Conservation (phyloP, 2,329 filamentous ascomycete genomes). For the Alternaria rosae region DNA sequence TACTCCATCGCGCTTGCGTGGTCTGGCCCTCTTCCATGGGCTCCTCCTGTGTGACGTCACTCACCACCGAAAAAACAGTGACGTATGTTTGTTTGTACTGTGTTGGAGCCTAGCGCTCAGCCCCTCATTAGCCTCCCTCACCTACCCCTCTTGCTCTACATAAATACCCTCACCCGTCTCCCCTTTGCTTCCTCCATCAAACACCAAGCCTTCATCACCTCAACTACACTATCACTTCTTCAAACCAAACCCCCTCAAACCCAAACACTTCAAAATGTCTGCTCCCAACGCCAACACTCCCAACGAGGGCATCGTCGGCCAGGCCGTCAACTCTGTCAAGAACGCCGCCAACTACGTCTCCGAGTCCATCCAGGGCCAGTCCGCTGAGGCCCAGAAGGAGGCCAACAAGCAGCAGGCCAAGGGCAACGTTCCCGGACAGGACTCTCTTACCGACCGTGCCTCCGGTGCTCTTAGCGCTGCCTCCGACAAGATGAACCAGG, state of each 20-base stretch:
- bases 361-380: constrained; percentile 67
- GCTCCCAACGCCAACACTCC: constrained; percentile 54
- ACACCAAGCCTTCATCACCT: constrained; percentile 15
- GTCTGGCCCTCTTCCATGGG: constrained; percentile 11
- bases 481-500: constrained; percentile 62
- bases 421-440: constrained; percentile 63
- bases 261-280: constrained; percentile 50
- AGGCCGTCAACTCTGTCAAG: constrained; percentile 52
- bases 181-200: constrained; percentile 22
- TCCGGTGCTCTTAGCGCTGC: constrained; percentile 61
- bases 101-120: constrained; percentile 1
- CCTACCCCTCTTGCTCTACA: constrained; percentile 16
- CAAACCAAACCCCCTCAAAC: constrained; percentile 17
- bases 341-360: constrained; percentile 74
- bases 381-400: constrained; percentile 68
- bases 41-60: constrained; percentile 8
- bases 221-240: constrained; percentile 4
- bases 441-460: constrained; percentile 57
- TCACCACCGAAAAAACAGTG: background rate
- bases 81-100: constrained; percentile 11
- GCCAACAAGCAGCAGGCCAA: constrained; percentile 67
- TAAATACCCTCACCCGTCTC: constrained; percentile 23
- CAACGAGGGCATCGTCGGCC: constrained; percentile 55
- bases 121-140: constrained; percentile 3
- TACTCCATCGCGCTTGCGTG: constrained; percentile 1